These are phyloP conservation scores for Coleophoma crateriformis DNA, from an alignment of 2,329 filamentous ascomycete genomes.

Conservation along the genomic window DNA sequence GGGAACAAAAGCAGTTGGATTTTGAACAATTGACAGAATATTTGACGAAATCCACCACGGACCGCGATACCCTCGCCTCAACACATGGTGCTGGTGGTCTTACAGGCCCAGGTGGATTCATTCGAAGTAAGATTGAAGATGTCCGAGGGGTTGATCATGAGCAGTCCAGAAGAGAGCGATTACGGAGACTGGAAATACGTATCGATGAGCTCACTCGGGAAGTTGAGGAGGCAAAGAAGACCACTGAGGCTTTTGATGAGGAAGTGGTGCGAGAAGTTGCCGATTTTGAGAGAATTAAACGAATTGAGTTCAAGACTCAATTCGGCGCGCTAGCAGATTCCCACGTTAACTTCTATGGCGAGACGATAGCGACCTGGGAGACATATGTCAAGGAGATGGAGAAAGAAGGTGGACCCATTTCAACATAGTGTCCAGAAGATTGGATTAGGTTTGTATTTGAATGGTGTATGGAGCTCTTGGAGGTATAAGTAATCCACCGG, in stretches of 20 bases:
- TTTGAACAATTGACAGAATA: conserved; percentile 96
- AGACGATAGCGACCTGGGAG: conserved; percentile 81
- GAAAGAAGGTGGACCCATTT: conserved; percentile 24
- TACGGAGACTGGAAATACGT: conserved; percentile 84
- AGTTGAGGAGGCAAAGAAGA: conserved; percentile 81
- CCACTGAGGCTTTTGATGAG: conserved; percentile 89
- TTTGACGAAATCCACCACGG: conserved; percentile 80
- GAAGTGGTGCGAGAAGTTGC: conserved; percentile 89
- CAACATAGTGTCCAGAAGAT: neutral
- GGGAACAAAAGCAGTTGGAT: conserved; percentile 97
- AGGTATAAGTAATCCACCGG: neutral
- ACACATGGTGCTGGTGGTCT: conserved; percentile 57
- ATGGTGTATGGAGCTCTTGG: neutral
- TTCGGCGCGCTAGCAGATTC: conserved; percentile 78
- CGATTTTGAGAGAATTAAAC: conserved; percentile 96
- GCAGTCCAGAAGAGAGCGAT: conserved; percentile 77
- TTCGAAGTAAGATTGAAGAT: conserved; percentile 92
- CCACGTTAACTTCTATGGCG: conserved; percentile 81
- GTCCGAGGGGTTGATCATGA: conserved; percentile 96
- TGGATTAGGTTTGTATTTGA: too few species aligned
- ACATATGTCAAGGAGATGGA: conserved; percentile 86
- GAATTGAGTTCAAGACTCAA: conserved; percentile 83
- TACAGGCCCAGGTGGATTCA: conserved; percentile 76
- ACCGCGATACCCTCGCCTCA: conserved; percentile 65
- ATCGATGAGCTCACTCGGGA: conserved; percentile 89